Percentiles rank a stretch among this genome's conserved stretches.
phyloP scores from a whole-genome alignment of 257 asterid genomes.

The Thymus mandschuricus region DNA sequence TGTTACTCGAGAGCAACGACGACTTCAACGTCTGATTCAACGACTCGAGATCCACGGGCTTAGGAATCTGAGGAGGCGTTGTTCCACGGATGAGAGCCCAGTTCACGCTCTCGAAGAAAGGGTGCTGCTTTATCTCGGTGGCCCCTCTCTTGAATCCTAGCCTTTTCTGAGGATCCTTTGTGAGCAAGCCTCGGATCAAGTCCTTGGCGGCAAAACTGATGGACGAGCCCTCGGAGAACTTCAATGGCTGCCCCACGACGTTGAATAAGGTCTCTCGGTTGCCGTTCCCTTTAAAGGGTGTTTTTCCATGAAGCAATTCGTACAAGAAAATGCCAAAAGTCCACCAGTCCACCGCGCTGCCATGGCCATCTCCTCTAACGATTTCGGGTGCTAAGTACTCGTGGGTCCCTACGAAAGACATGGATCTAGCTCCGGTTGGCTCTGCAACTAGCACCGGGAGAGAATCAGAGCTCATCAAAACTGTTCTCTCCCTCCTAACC shows the following conservation, averaged over 20 bases:
- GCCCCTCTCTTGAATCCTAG: conserved; percentile 85
- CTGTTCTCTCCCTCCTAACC: conserved; percentile 41
- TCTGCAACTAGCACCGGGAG: conserved; percentile 77
- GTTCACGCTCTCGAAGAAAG: conserved; percentile 74
- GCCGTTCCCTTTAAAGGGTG: conserved; percentile 83
- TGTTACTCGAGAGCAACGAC: conserved; percentile 46
- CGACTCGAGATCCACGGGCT: conserved; percentile 61
- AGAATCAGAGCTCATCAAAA: conserved; percentile 42
- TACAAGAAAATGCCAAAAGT: conserved; percentile 83
- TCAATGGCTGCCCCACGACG: conserved; percentile 78
- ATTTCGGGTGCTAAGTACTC: conserved; percentile 94
- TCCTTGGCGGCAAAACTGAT: conserved; percentile 83
- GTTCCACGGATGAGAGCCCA: conserved; percentile 94
- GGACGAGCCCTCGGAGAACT: conserved; percentile 65
- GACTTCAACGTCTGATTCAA: conserved; percentile 49
- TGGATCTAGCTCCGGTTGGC: conserved; percentile 88
- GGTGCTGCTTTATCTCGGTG: conserved; percentile 84
- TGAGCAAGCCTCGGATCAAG: conserved; percentile 78
- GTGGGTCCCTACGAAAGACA: conserved; percentile 96
- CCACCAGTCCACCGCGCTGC: conserved; percentile 99
- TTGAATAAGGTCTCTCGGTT: conserved; percentile 87
- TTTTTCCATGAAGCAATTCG: conserved; percentile 86
- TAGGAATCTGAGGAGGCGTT: conserved; percentile 77
- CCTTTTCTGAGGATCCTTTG: conserved; percentile 85
- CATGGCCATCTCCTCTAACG: conserved; percentile 95